Conservation (phyloP, 768 basidiomycete species). For the Filobasidium floriforme region DNA sequence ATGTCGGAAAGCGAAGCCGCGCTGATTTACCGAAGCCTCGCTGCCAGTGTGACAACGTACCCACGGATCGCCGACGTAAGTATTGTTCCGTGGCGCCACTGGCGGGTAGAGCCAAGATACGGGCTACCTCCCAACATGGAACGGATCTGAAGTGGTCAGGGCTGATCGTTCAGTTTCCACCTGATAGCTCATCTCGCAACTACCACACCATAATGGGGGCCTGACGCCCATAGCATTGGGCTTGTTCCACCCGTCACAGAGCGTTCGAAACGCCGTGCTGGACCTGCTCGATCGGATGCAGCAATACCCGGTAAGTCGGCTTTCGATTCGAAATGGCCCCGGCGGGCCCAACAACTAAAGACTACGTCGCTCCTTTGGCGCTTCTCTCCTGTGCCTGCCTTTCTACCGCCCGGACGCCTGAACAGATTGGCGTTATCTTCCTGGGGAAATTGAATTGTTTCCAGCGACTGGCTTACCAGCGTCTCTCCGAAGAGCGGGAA, state of each 20-base stretch:
- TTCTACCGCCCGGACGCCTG: conserved; percentile 3
- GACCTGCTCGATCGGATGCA: conserved; percentile 76
- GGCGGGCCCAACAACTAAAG: too few relatives aligned
- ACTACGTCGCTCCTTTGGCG: neutral
- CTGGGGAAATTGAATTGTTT: conserved; percentile 77
- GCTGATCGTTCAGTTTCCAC: too few relatives aligned
- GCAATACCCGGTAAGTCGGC: conserved; percentile 58
- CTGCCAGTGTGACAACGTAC: conserved; percentile 65
- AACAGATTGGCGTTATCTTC: conserved; percentile 68
- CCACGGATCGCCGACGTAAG: conserved; percentile 82
- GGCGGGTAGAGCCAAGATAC: neutral
- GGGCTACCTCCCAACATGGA: neutral
- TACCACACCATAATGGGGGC: conserved; percentile 71
- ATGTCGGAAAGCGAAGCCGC: conserved; percentile 67
- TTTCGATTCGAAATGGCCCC: conserved; percentile 7
- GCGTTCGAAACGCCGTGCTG: conserved; percentile 57
- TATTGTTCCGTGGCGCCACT: conserved; percentile 19
- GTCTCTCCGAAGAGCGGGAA: conserved; percentile 49
- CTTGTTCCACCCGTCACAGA: conserved; percentile 76
- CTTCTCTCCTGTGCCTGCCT: neutral
- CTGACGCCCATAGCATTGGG: conserved; percentile 78
- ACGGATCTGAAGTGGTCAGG: too few relatives aligned
- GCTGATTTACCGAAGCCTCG: conserved; percentile 65
- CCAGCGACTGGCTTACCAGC: conserved; percentile 77
- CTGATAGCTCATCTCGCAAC: conserved; percentile 65